Conservation (phyloP, 305 asterid species). For the Solanum hybrid region DNA sequence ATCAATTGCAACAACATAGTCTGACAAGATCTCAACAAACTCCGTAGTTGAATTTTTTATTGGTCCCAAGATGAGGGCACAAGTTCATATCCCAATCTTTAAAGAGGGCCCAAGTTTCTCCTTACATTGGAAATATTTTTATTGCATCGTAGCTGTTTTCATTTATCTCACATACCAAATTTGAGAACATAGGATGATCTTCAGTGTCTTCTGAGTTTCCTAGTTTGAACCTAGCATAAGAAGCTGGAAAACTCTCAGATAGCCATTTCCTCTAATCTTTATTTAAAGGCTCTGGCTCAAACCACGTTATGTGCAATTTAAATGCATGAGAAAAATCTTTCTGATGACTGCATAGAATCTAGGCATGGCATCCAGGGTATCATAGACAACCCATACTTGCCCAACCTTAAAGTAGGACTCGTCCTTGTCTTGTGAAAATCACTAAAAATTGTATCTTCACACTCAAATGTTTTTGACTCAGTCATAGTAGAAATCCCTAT, state of each 20-base stretch:
- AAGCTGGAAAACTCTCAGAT: conserved; percentile 31
- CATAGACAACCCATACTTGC: background rate
- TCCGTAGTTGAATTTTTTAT: conserved; percentile 23
- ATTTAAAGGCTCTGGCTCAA: background rate
- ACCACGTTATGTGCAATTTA: background rate
- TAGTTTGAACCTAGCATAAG: conserved; percentile 25
- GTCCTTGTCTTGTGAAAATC: background rate
- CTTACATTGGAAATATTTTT: conserved; percentile 30
- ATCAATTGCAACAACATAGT: conserved; percentile 21
- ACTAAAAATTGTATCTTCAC: background rate
- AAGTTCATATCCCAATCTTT: background rate
- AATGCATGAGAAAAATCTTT: background rate
- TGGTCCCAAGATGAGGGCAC: background rate
- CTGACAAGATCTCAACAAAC: conserved; percentile 37
- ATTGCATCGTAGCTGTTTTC: background rate
- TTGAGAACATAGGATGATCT: background rate
- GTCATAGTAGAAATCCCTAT: background rate
- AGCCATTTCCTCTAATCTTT: conserved; percentile 25
- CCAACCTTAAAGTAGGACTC: conserved; percentile 18
- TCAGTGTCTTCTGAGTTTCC: background rate
- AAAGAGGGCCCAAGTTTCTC: conserved; percentile 20
- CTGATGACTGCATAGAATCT: background rate
- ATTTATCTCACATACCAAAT: conserved; percentile 24
- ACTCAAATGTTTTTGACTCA: background rate
- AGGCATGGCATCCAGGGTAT: background rate